Evolutionary conservation across 2,329 filamentous ascomycete genomes (phyloP).

Genomic region (Aspergillus felis): DNA sequence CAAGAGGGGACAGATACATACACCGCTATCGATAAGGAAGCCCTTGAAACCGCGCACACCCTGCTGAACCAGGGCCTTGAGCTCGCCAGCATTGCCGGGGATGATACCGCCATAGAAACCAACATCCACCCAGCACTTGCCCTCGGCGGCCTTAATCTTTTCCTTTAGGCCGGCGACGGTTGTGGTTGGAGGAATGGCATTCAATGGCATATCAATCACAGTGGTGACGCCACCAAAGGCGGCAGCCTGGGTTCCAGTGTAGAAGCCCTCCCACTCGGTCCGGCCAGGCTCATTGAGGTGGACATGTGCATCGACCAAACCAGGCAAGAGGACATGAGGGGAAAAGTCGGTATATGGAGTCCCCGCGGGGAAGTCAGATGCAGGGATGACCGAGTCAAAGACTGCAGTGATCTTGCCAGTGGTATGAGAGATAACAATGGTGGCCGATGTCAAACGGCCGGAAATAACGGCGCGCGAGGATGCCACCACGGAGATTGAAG

Average conservation of each 20-base stretch:
- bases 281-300: slow-evolving; percentile 95
- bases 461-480: slow-evolving; percentile 81
- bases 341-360: slow-evolving; percentile 79
- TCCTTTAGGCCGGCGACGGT: slow-evolving; percentile 76
- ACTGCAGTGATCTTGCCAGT: slow-evolving; percentile 84
- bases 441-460: slow-evolving; percentile 73
- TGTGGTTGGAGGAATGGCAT: slow-evolving; percentile 94
- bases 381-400: slow-evolving; percentile 68
- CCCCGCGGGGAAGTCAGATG: slow-evolving; percentile 67
- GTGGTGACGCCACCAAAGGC: slow-evolving; percentile 96
- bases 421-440: slow-evolving; percentile 69
- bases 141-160: slow-evolving; percentile 78
- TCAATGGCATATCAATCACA: slow-evolving; percentile 95
- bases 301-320: slow-evolving; percentile 93
- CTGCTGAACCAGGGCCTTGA: slow-evolving; percentile 74
- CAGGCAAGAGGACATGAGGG: slow-evolving; percentile 79
- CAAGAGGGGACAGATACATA: slow-evolving; percentile 48
- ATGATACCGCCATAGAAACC: slow-evolving; percentile 95
- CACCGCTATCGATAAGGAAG: slow-evolving; percentile 93
- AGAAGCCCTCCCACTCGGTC: slow-evolving; percentile 98
- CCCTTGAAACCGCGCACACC: slow-evolving; percentile 96
- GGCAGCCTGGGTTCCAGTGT: slow-evolving; percentile 87
- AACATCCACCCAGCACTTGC: slow-evolving; percentile 98
- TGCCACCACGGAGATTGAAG: slow-evolving; percentile 68
- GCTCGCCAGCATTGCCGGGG: slow-evolving; percentile 77